Evolutionary conservation across 345 rosid genomes (phyloP), one percentile per base, ranked within the genome.

Genomic region (Passiflora organensis): DNA sequence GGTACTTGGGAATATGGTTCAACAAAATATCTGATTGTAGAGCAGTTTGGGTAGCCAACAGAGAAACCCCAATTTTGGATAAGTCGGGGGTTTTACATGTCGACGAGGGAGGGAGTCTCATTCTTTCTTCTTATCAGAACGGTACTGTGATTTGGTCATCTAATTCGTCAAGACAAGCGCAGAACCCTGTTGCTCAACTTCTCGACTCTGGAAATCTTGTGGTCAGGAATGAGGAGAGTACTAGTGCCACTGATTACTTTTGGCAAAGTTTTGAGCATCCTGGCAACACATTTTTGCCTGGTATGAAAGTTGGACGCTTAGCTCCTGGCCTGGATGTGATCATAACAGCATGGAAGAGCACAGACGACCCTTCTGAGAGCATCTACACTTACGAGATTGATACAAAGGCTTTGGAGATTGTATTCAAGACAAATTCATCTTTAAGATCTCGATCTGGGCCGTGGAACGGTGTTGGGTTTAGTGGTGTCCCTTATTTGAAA

Each of bases 201-300:
- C 1, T 50, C 38, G 54, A 50, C 16, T 14, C 6, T 6, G 54
- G 54, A 6, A 61, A 61, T 43, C 48, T 61, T 32, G 58, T 52
- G 0, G n/a, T 61, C 14, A 61, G 37, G 17, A 10, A 32, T 28
- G 6, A 12, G 1, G 23, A 43, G 1, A 43, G 32, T 20, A 2
- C 10, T 0, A 42, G 6, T 17, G 41, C 8, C 12, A 58, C 43
- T 15, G 32, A 42, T 10, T 43, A 13, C 18, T 9, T 51, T 0
- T 61, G 65, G 65, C 58, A 61, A 10, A 61, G 65, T 32, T 61
- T 61, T 36, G 13, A 37, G 10, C 28, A 53, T 36, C 57, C 59
- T 16, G 48, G 21, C 0, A 24, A 55, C 8, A 41, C 59, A 10
- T 15, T 55, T 14, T 37, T 55, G 8, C 59, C 59, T 1, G 59